phyloP scores from a whole-genome alignment of 257 asterid species.

The Jaltomata sinuosa region DNA sequence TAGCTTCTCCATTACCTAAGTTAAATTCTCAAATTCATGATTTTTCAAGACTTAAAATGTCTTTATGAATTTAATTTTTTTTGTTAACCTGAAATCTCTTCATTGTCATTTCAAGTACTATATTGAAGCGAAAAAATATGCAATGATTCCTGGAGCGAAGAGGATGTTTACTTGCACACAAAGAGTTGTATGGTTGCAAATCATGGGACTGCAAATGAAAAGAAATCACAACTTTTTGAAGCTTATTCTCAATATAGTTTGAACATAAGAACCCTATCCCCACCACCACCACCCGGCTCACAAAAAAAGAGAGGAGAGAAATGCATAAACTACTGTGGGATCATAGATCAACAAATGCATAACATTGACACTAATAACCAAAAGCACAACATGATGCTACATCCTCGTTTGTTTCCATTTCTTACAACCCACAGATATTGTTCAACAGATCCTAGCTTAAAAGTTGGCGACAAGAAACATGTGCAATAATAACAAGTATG shows the following conservation, averaged over 20 bases:
- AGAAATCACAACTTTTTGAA: neutral
- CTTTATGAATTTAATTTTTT: neutral
- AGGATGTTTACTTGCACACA: neutral
- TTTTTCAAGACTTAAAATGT: neutral
- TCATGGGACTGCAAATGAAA: neutral
- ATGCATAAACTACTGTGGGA: neutral
- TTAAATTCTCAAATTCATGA: neutral
- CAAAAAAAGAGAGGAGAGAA: neutral
- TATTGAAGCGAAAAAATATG: neutral
- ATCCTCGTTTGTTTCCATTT: neutral
- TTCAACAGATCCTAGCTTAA: neutral
- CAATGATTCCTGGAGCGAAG: neutral
- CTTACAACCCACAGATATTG: neutral
- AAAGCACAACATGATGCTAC: neutral
- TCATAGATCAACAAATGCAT: neutral
- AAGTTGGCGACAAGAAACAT: neutral
- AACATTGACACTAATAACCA: neutral
- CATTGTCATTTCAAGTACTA: neutral
- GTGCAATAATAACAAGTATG: neutral
- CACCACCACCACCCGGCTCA: neutral
- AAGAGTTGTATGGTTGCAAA: neutral
- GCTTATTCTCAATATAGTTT: neutral
- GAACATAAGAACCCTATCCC: neutral
- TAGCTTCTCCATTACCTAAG: neutral
- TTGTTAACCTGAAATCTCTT: neutral